These are phyloP conservation scores for Grosmannia huntii DNA, from an alignment of 2,329 filamentous ascomycete genomes.

Conservation along the genomic window DNA sequence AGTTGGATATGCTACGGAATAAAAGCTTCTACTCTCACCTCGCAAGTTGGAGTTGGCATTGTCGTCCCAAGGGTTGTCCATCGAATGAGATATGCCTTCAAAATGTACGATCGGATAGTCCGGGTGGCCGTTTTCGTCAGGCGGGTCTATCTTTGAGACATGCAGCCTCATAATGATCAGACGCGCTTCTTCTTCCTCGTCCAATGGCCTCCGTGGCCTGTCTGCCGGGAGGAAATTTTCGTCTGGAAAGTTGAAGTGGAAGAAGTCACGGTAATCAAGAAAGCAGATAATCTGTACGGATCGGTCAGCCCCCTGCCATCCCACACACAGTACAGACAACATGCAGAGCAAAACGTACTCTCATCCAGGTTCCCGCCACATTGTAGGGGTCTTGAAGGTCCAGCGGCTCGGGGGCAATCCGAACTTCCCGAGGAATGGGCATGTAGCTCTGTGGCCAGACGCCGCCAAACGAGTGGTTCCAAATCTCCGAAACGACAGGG, in stretches of 20 bases:
- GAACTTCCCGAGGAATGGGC: constrained; percentile 8
- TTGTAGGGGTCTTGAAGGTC: constrained; percentile 50
- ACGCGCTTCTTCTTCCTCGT: constrained; percentile 53
- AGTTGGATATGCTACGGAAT: not conserved
- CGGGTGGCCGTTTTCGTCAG: constrained; percentile 44
- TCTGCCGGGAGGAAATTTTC: constrained; percentile 25
- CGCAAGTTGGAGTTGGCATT: constrained; percentile 54
- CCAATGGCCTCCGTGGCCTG: constrained; percentile 38
- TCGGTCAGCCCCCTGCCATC: not conserved
- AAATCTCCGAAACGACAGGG: constrained; percentile 36
- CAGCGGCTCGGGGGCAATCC: not conserved
- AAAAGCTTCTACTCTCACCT: constrained; percentile 28
- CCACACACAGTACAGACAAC: not conserved
- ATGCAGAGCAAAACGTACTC: constrained; percentile 29
- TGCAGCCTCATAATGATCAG: constrained; percentile 57
- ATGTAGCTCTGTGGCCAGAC: constrained; percentile 38
- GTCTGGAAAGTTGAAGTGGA: constrained; percentile 54
- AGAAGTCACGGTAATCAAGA: constrained; percentile 60
- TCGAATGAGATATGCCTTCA: constrained; percentile 44
- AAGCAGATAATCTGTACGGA: constrained; percentile 29
- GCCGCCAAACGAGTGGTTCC: constrained; percentile 43
- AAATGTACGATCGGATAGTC: constrained; percentile 56
- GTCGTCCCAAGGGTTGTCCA: constrained; percentile 54
- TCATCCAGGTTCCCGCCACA: constrained; percentile 57
- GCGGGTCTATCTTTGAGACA: constrained; percentile 46